Evolutionary conservation across 1,284 basidiomycete species (phyloP).

Genomic region (Schizophyllum commune): DNA sequence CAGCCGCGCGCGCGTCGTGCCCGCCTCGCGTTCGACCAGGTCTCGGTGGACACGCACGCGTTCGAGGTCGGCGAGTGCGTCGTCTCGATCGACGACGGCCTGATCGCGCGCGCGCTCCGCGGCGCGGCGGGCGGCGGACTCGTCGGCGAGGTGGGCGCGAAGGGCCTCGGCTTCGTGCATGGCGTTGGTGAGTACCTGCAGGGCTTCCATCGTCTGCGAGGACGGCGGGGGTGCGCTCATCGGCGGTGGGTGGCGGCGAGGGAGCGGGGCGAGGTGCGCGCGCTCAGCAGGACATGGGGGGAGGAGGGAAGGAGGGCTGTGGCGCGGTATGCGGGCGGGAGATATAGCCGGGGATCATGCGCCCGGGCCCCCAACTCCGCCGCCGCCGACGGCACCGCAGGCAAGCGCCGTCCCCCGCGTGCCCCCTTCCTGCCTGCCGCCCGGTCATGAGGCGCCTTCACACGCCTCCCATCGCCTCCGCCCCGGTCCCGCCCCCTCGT

Average conservation of each 20-base stretch:
- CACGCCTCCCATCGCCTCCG: background rate
- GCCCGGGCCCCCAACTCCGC: background rate
- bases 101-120: background rate
- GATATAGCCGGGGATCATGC: background rate
- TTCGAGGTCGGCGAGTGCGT: background rate
- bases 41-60: too few species aligned
- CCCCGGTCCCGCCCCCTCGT: too few species aligned
- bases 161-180: background rate
- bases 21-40: background rate
- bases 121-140: background rate
- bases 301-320: background rate
- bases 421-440: background rate
- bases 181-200: background rate
- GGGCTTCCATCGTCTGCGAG: background rate
- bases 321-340: background rate
- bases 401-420: background rate
- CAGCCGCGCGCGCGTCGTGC: background rate
- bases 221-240: background rate
- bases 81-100: background rate
- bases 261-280: background rate
- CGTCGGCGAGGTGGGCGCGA: background rate
- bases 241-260: background rate
- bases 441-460: background rate
- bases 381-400: background rate
- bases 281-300: background rate